phyloP scores from a whole-genome alignment of 2,329 filamentous ascomycete species.

The Aspergillus tubingensis region DNA sequence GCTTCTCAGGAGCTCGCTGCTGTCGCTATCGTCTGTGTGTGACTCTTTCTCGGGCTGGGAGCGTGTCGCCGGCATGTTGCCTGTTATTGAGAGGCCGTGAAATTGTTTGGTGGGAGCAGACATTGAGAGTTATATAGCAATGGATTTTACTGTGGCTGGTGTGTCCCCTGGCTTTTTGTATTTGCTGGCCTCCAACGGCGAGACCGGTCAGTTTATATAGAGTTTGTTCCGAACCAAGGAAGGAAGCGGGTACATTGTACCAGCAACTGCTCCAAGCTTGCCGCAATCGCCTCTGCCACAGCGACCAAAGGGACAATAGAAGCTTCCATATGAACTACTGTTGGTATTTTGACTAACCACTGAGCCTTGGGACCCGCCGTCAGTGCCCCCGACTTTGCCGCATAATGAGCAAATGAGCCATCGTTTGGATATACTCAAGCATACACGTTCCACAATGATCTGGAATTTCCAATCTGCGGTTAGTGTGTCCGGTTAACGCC shows the following conservation, averaged over 20 bases:
- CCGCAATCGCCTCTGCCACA: constrained; percentile 5
- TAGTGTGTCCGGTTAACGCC: background rate
- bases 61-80: constrained; percentile 35
- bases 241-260: constrained; percentile 35
- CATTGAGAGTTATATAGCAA: constrained; percentile 28
- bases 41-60: constrained; percentile 28
- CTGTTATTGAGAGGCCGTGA: constrained; percentile 41
- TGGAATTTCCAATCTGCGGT: background rate
- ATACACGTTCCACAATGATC: background rate
- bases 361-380: constrained; percentile 7
- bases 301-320: background rate
- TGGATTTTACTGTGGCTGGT: background rate
- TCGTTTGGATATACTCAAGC: background rate
- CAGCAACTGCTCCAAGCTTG: constrained; percentile 15
- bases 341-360: constrained; percentile 3
- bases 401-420: constrained; percentile 10
- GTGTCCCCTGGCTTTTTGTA: background rate
- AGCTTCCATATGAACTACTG: background rate
- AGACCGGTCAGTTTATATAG: constrained; percentile 28
- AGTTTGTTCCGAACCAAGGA: constrained; percentile 41
- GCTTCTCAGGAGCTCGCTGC: constrained; percentile 3
- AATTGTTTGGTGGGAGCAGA: constrained; percentile 44
- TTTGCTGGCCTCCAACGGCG: constrained; percentile 1
- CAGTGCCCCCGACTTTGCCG: constrained; percentile 10
- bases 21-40: constrained; percentile 19